phyloP scores from a whole-genome alignment of 31 red algal species.

The Odonthalia washingtoniensis region DNA sequence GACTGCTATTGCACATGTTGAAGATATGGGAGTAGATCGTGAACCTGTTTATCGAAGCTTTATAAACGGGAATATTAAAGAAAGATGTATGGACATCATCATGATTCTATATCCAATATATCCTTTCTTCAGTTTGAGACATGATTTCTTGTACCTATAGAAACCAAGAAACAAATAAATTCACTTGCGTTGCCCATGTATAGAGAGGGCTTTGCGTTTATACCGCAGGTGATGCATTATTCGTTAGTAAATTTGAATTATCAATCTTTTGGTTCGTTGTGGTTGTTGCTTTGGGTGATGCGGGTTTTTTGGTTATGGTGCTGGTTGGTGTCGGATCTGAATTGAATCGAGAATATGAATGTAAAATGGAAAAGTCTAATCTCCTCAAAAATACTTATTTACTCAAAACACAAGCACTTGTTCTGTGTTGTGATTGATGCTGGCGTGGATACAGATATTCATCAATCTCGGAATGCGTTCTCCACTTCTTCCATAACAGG shows the following conservation, averaged over 20 bases:
- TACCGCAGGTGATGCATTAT: constrained; percentile 31
- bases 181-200: constrained; percentile 71
- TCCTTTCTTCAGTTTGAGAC: constrained; percentile 48
- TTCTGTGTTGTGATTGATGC: no score
- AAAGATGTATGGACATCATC: constrained; percentile 21
- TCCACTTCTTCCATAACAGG: no score
- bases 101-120: constrained; percentile 58
- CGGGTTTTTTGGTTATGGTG: no score
- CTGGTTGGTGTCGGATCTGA: no score
- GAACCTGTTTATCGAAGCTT: neutral
- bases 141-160: constrained; percentile 43
- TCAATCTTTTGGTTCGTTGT: neutral
- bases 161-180: constrained; percentile 37
- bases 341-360: no score
- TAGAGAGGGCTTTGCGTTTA: constrained; percentile 50
- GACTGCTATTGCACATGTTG: constrained; percentile 37
- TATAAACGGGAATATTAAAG: no score
- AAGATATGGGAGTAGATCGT: neutral
- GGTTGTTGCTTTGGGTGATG: no score
- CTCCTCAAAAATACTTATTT: no score
- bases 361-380: no score
- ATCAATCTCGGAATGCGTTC: no score
- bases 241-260: neutral
- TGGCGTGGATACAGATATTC: no score
- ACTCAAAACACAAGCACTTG: no score